These are phyloP conservation scores for Eustoma russellianum DNA, from an alignment of 257 asterid genomes.

Conservation along the genomic window DNA sequence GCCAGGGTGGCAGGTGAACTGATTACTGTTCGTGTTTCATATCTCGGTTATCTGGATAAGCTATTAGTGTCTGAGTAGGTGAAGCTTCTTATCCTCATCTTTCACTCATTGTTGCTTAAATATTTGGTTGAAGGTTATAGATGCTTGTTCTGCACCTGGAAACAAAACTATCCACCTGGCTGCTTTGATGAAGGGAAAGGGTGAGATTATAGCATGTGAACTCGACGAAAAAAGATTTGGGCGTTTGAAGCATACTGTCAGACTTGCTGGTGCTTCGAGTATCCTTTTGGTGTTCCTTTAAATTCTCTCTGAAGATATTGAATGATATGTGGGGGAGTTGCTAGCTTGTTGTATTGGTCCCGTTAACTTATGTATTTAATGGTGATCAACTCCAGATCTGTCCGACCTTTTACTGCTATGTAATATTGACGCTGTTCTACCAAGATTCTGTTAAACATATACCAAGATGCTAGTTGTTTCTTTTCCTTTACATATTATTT, in stretches of 20 bases:
- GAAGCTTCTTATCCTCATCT: not conserved
- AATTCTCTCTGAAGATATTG: not conserved
- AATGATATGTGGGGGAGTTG: too few species aligned
- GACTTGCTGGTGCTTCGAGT: constrained; percentile 76
- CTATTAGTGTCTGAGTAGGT: not conserved
- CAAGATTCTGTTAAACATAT: not conserved
- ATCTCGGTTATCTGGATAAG: not conserved
- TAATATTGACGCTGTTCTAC: not conserved
- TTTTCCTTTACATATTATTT: constrained; percentile 2
- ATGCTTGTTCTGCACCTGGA: constrained; percentile 96
- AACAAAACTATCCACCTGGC: constrained; percentile 95
- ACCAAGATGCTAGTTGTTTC: not conserved
- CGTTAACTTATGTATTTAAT: not conserved
- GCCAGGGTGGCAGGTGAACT: constrained; percentile 80
- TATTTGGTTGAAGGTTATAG: constrained; percentile 64
- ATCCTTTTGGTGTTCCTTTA: constrained; percentile 34
- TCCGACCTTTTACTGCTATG: not conserved
- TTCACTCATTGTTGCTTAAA: constrained; percentile 10
- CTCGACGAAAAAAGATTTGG: constrained; percentile 63
- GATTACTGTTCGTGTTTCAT: constrained; percentile 1
- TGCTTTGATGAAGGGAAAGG: constrained; percentile 78
- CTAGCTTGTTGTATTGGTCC: not conserved
- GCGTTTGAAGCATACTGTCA: constrained; percentile 49
- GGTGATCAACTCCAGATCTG: not conserved
- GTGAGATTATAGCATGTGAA: constrained; percentile 84